Evolutionary conservation across 2,329 filamentous ascomycete species (phyloP).

Genomic region (Colletotrichum musae): DNA sequence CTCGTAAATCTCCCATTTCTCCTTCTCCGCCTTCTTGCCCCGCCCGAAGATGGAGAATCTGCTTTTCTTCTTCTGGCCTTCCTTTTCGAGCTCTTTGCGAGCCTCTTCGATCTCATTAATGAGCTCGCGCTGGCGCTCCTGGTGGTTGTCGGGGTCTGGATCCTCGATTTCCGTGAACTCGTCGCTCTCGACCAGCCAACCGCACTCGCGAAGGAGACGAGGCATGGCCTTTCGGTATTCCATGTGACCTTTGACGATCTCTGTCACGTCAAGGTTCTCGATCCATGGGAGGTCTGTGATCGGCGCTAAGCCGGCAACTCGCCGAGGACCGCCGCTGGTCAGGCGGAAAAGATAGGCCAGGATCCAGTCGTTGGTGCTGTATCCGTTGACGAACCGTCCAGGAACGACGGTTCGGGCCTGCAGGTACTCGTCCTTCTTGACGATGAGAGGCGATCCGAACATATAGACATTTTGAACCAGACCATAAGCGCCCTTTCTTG

Average conservation of each 20-base stretch:
- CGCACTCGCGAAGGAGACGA: constrained; percentile 85
- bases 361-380: constrained; percentile 97
- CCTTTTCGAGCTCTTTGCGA: constrained; percentile 85
- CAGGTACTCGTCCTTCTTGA: constrained; percentile 90
- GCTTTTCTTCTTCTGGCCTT: constrained; percentile 71
- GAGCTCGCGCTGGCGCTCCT: constrained; percentile 87
- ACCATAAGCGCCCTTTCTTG: constrained; percentile 85
- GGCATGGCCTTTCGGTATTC: constrained; percentile 96
- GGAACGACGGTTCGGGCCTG: constrained; percentile 86
- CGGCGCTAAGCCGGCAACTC: constrained; percentile 85
- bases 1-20: constrained; percentile 95
- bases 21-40: constrained; percentile 85
- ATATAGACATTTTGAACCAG: constrained; percentile 95
- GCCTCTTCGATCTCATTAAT: constrained; percentile 98
- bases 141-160: constrained; percentile 94
- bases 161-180: constrained; percentile 98
- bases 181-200: constrained; percentile 92
- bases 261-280: constrained; percentile 91
- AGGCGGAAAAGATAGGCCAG: constrained; percentile 95
- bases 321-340: constrained; percentile 91
- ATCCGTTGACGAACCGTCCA: constrained; percentile 96
- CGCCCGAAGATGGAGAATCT: constrained; percentile 85
- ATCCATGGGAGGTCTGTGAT: constrained; percentile 83
- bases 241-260: constrained; percentile 93
- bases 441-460: constrained; percentile 92